Conservation (phyloP, 441 rosid genomes). For the Erodium texanum region DNA sequence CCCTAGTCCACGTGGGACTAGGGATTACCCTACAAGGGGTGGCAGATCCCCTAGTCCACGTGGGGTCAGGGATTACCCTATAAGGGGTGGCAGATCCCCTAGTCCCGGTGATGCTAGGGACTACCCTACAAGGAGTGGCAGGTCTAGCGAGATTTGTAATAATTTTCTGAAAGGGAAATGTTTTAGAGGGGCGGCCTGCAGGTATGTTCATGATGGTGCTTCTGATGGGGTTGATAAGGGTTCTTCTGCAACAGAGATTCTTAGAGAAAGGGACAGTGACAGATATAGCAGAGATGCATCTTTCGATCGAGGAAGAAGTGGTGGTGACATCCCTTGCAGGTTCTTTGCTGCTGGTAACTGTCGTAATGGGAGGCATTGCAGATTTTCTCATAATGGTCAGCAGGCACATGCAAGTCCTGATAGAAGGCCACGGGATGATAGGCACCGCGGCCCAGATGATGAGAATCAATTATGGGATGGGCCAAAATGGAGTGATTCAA, state of each 20-base stretch:
- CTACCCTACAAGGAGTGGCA: conserved; percentile 35
- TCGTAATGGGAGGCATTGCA: conserved; percentile 67
- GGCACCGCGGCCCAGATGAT: conserved; percentile 30
- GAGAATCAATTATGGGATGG: conserved; percentile 30
- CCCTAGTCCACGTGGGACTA: background rate
- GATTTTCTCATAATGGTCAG: conserved; percentile 58
- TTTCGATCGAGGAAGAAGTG: conserved; percentile 34
- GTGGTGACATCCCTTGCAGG: conserved; percentile 51
- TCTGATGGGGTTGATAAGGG: conserved; percentile 31
- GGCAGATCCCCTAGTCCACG: background rate
- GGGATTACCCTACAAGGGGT: background rate
- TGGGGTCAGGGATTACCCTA: background rate
- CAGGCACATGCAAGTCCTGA: conserved; percentile 43
- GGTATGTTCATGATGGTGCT: conserved; percentile 38
- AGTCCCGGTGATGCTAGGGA: conserved; percentile 35
- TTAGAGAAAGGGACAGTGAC: conserved; percentile 39
- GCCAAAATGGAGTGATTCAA: conserved; percentile 8
- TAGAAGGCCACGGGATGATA: conserved; percentile 36
- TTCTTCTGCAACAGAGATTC: conserved; percentile 30
- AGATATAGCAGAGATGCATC: conserved; percentile 40
- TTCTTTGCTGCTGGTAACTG: conserved; percentile 66
- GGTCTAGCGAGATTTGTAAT: conserved; percentile 32
- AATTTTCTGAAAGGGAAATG: conserved; percentile 44
- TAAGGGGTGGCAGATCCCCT: background rate
- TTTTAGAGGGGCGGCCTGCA: conserved; percentile 46